Evolutionary conservation across 306 rosid species (phyloP).

Genomic region (Oxytropis ochrocephala): DNA sequence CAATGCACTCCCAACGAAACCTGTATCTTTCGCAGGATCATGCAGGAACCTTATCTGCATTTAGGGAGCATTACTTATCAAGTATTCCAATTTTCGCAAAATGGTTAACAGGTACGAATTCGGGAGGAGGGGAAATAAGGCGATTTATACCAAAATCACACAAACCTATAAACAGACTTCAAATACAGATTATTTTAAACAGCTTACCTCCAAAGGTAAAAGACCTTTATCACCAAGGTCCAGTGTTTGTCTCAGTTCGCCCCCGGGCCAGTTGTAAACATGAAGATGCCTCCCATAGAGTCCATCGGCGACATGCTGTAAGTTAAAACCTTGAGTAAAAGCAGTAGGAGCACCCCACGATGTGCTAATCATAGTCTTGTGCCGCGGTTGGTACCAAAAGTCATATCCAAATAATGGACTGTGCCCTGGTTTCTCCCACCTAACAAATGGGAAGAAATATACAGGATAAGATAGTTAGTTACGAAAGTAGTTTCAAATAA

Average conservation of each 20-base stretch:
- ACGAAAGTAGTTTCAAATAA: not conserved
- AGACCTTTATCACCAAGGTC: conserved; percentile 87
- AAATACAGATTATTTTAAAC: not conserved
- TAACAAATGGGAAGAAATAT: conserved; percentile 15
- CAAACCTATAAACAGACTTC: not conserved
- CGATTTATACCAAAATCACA: not conserved
- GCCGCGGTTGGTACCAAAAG: conserved; percentile 95
- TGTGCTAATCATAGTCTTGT: conserved; percentile 87
- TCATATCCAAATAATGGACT: conserved; percentile 92
- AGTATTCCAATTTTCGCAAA: not conserved
- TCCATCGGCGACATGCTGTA: conserved; percentile 73
- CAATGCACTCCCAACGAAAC: conserved; percentile 84
- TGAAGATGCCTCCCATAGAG: conserved; percentile 80
- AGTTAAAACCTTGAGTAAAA: conserved; percentile 74
- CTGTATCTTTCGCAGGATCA: conserved; percentile 87
- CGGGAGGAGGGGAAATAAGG: not conserved
- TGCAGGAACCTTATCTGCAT: conserved; percentile 83
- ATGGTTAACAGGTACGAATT: not conserved
- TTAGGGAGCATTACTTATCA: conserved; percentile 4
- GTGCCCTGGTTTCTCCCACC: conserved; percentile 98
- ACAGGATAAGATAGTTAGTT: not conserved
- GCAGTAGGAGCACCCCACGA: conserved; percentile 98
- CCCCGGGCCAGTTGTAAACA: conserved; percentile 90
- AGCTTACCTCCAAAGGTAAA: conserved; percentile 72
- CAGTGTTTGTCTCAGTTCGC: conserved; percentile 83